These are phyloP conservation scores for Pichia cactophila DNA, from an alignment of 1,139 yeast genomes.

Conservation along the genomic window DNA sequence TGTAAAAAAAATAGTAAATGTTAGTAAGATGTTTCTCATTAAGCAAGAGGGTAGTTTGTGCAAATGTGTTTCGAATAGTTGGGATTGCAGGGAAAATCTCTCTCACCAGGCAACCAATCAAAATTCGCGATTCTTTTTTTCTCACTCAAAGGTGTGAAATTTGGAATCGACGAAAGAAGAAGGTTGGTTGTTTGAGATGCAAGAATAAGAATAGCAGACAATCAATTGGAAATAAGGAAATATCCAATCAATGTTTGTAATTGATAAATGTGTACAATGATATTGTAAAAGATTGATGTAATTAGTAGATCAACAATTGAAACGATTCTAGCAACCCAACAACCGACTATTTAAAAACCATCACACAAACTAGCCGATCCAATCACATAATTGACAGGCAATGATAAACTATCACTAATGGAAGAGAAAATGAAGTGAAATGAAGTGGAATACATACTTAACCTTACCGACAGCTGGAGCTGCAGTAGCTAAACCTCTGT, in stretches of 20 bases:
- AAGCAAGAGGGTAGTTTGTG: neutral
- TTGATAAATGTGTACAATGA: too few relatives aligned
- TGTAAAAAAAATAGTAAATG: constrained; percentile 24
- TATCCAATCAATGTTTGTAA: too few relatives aligned
- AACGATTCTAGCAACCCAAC: neutral
- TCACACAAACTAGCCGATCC: too few relatives aligned
- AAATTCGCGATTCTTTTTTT: neutral
- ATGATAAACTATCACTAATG: neutral
- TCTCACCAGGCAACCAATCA: neutral
- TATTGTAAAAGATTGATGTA: too few relatives aligned
- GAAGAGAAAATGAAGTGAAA: neutral
- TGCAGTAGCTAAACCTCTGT: constrained; percentile 84
- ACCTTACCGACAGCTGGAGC: constrained; percentile 82
- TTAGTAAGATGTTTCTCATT: constrained; percentile 6
- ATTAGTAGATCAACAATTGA: neutral
- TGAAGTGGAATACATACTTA: constrained; percentile 53
- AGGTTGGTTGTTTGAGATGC: neutral
- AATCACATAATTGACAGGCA: too few relatives aligned
- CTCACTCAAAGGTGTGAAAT: neutral
- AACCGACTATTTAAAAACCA: too few relatives aligned
- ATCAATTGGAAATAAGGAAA: neutral
- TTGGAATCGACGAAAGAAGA: neutral
- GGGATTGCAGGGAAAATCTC: neutral
- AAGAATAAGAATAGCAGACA: neutral
- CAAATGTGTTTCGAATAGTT: neutral